phyloP scores from a whole-genome alignment of 768 basidiomycete species.

The Macrolepiota dolichaula region DNA sequence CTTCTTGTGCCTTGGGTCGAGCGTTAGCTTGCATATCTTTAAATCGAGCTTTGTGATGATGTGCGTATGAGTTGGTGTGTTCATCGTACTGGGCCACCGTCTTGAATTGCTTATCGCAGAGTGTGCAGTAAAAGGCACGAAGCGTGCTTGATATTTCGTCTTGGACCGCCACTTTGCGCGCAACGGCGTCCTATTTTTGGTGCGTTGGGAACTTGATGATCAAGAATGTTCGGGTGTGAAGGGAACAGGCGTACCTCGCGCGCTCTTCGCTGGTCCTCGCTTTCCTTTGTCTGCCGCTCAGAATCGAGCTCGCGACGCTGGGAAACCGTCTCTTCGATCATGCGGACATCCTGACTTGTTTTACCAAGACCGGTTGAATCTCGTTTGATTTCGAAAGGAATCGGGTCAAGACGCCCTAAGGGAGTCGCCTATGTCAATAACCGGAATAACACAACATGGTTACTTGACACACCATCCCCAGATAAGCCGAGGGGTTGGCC shows the following conservation, averaged over 20 bases:
- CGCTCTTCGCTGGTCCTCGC: slow-evolving; percentile 66
- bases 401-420: slow-evolving; percentile 75
- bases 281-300: slow-evolving; percentile 78
- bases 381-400: slow-evolving; percentile 77
- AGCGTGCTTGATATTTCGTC: slow-evolving; percentile 67
- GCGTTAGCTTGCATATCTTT: slow-evolving; percentile 79
- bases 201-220: neutral
- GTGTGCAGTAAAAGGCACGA: slow-evolving; percentile 72
- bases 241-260: slow-evolving; percentile 53
- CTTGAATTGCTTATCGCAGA: slow-evolving; percentile 87
- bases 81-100: slow-evolving; percentile 87
- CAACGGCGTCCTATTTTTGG: slow-evolving; percentile 51
- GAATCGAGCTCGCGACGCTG: slow-evolving; percentile 79
- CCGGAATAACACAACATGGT: neutral
- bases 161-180: slow-evolving; percentile 61
- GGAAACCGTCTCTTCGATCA: slow-evolving; percentile 84
- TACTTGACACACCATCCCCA: slow-evolving; percentile 54
- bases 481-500: slow-evolving; percentile 76
- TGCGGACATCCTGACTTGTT: slow-evolving; percentile 70
- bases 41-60: slow-evolving; percentile 81
- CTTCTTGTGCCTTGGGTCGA: slow-evolving; percentile 62
- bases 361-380: slow-evolving; percentile 82
- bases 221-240: slow-evolving; percentile 1
- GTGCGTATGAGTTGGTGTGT: slow-evolving; percentile 86
- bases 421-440: neutral